phyloP scores from a whole-genome alignment of 2,329 filamentous ascomycete species.

The Dothidotthia symphoricarpi region DNA sequence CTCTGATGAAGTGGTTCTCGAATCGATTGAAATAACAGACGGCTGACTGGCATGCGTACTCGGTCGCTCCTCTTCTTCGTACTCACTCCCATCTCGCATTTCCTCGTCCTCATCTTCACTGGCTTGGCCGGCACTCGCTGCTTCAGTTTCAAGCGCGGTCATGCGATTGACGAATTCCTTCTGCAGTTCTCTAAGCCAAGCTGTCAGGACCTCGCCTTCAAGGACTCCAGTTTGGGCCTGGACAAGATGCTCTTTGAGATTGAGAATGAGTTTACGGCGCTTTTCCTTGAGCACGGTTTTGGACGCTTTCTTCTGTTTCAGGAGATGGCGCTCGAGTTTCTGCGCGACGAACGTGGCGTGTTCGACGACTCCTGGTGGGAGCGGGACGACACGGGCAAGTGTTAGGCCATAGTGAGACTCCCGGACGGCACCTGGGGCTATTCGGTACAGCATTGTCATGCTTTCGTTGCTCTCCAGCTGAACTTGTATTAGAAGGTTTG shows the following conservation, averaged over 20 bases:
- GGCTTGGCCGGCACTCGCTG: constrained; percentile 11
- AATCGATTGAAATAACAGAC: constrained; percentile 25
- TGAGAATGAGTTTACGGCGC: constrained; percentile 71
- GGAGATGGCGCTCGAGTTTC: constrained; percentile 58
- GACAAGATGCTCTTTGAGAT: constrained; percentile 68
- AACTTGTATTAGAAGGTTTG: constrained; percentile 1
- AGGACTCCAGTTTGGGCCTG: constrained; percentile 67
- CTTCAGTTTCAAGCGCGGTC: constrained; percentile 61
- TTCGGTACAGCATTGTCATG: constrained; percentile 86
- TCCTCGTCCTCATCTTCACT: constrained; percentile 16
- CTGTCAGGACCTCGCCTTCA: constrained; percentile 60
- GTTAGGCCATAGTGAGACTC: constrained; percentile 81
- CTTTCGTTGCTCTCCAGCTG: constrained; percentile 52
- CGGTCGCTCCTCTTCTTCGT: constrained; percentile 12
- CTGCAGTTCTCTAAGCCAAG: constrained; percentile 67
- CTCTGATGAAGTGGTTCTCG: constrained; percentile 15
- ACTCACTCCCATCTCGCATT: constrained; percentile 11
- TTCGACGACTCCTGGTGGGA: constrained; percentile 66
- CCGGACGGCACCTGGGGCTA: constrained; percentile 67
- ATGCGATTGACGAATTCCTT: constrained; percentile 72
- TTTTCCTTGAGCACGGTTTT: constrained; percentile 58
- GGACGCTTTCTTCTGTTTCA: constrained; percentile 59
- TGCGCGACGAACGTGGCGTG: constrained; percentile 66
- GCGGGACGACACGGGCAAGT: constrained; percentile 70
- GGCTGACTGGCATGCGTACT: constrained; percentile 15